Conservation (phyloP, 2,329 filamentous ascomycete species). For the Cadophora sp. region DNA sequence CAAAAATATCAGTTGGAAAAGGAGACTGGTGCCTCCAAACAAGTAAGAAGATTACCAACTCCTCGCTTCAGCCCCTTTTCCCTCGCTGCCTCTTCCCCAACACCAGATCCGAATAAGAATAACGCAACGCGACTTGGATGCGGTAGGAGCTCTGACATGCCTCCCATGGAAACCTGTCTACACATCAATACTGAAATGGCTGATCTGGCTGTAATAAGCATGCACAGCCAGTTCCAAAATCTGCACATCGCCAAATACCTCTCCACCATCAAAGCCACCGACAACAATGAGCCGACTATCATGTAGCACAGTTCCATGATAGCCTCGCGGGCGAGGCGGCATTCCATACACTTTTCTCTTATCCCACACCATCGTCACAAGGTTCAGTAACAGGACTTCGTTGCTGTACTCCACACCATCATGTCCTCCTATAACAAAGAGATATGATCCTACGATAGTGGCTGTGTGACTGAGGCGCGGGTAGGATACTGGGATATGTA, state of each 20-base stretch:
- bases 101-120: background rate
- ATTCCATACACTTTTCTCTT: slow-evolving; percentile 68
- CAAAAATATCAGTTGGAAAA: background rate
- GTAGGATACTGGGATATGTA: slow-evolving; percentile 65
- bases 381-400: slow-evolving; percentile 71
- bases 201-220: slow-evolving; percentile 76
- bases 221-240: slow-evolving; percentile 72
- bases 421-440: slow-evolving; percentile 74
- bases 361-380: slow-evolving; percentile 79
- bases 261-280: slow-evolving; percentile 71
- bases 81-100: background rate
- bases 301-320: slow-evolving; percentile 70
- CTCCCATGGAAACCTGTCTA: slow-evolving; percentile 40
- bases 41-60: background rate
- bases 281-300: slow-evolving; percentile 69
- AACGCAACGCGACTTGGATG: background rate
- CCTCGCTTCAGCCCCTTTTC: slow-evolving; percentile 3
- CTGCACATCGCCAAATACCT: slow-evolving; percentile 73
- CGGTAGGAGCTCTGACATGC: background rate
- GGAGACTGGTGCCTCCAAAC: background rate
- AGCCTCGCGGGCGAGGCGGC: slow-evolving; percentile 67
- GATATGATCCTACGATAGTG: slow-evolving; percentile 72
- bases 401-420: slow-evolving; percentile 74
- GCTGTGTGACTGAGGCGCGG: slow-evolving; percentile 72
- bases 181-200: slow-evolving; percentile 74